A percentile compares a stretch with the other conserved stretches of the same genome.
These are phyloP conservation scores for Verticillium klebahnii DNA, from an alignment of 2,329 filamentous ascomycete species.

Conservation along the genomic window DNA sequence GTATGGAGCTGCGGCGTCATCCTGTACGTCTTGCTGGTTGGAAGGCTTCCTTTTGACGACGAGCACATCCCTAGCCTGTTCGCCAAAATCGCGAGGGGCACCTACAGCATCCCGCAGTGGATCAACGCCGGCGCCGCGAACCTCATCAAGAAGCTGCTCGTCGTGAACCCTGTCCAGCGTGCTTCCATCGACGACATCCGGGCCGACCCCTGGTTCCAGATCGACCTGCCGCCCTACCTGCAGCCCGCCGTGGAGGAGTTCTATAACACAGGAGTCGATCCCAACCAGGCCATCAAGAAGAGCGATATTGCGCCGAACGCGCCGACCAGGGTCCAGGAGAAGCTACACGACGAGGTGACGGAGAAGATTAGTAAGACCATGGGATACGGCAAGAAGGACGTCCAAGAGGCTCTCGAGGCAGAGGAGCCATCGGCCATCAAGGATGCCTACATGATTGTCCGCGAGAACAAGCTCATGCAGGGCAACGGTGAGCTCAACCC, in stretches of 20 bases:
- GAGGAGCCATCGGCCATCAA: constrained; percentile 97
- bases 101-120: constrained; percentile 88
- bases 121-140: constrained; percentile 78
- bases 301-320: constrained; percentile 77
- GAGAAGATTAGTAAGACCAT: constrained; percentile 96
- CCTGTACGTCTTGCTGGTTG: constrained; percentile 75
- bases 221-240: constrained; percentile 81
- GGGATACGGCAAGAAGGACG: constrained; percentile 93
- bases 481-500: constrained; percentile 68
- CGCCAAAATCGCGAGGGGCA: constrained; percentile 93
- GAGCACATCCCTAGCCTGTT: constrained; percentile 97
- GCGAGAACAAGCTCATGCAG: constrained; percentile 97
- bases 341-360: constrained; percentile 86
- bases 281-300: constrained; percentile 83
- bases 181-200: constrained; percentile 93
- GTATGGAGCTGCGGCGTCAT: constrained; percentile 98
- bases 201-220: constrained; percentile 88
- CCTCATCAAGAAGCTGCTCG: constrained; percentile 88
- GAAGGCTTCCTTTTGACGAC: constrained; percentile 90
- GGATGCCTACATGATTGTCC: constrained; percentile 95
- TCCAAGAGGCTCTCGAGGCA: constrained; percentile 87
- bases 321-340: constrained; percentile 74
- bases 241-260: constrained; percentile 87
- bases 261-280: constrained; percentile 88
- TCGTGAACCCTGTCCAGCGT: constrained; percentile 90